Evolutionary conservation across 2,329 filamentous ascomycete genomes (phyloP).

Genomic region (Ceratocystis ficicola): DNA sequence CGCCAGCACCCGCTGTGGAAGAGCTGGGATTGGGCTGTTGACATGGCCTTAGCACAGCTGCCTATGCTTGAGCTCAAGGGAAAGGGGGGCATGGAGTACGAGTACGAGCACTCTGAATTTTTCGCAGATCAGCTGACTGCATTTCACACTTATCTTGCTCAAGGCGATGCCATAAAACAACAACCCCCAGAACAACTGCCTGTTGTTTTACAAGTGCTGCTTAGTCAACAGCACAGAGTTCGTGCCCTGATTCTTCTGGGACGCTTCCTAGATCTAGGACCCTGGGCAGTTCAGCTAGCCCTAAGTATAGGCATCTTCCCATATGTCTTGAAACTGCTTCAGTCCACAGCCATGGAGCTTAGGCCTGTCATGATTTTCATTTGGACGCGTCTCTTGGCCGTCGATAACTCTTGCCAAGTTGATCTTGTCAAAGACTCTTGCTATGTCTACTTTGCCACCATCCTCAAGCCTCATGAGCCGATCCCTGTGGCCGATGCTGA

Average conservation of each 20-base stretch:
- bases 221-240: conserved; percentile 89
- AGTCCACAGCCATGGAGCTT: conserved; percentile 85
- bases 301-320: conserved; percentile 97
- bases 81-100: conserved; percentile 62
- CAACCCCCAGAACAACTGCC: conserved; percentile 89
- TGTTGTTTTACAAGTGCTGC: conserved; percentile 85
- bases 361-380: conserved; percentile 99
- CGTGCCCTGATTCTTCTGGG: conserved; percentile 83
- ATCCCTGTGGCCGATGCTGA: conserved; percentile 79
- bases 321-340: conserved; percentile 91
- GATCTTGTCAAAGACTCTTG: conserved; percentile 95
- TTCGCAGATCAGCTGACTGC: conserved; percentile 95
- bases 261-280: conserved; percentile 86
- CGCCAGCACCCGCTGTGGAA: conserved; percentile 92
- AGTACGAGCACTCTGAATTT: conserved; percentile 89
- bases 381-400: conserved; percentile 89
- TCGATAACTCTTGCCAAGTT: conserved; percentile 84
- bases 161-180: conserved; percentile 67
- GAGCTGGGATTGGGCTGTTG: conserved; percentile 94
- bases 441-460: conserved; percentile 91
- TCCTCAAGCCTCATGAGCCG: conserved; percentile 70
- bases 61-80: conserved; percentile 72
- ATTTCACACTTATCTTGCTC: conserved; percentile 86
- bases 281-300: conserved; percentile 96
- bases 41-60: conserved; percentile 84